Evolutionary conservation across 306 rosid genomes (phyloP).

Genomic region (cucumber (Cucumis sativus)): DNA sequence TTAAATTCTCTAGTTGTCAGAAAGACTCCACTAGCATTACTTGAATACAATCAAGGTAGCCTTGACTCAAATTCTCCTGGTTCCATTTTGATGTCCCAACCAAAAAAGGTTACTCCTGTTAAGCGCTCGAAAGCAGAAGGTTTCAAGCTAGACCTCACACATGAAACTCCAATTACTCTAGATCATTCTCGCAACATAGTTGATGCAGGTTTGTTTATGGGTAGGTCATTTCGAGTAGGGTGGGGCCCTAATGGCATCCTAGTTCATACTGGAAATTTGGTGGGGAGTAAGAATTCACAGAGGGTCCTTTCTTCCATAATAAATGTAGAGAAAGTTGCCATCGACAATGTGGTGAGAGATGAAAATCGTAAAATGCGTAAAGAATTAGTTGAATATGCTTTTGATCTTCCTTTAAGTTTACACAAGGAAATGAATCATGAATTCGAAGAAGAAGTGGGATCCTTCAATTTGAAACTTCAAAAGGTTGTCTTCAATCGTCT

Average conservation of each 20-base stretch:
- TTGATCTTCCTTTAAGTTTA: slow-evolving; percentile 59
- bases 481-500: slow-evolving; percentile 51
- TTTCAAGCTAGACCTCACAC: slow-evolving; percentile 59
- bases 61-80: slow-evolving; percentile 60
- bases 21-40: slow-evolving; percentile 79
- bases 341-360: slow-evolving; percentile 77
- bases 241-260: slow-evolving; percentile 98
- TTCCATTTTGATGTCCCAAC: slow-evolving; percentile 73
- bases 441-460: slow-evolving; percentile 34
- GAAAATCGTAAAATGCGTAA: slow-evolving; percentile 55
- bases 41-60: slow-evolving; percentile 68
- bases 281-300: slow-evolving; percentile 38
- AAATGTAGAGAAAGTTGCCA: slow-evolving; percentile 76
- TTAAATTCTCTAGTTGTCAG: slow-evolving; percentile 49
- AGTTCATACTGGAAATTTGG: slow-evolving; percentile 65
- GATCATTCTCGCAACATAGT: slow-evolving; percentile 54
- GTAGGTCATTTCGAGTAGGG: slow-evolving; percentile 89
- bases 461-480: slow-evolving; percentile 60
- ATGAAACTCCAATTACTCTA: slow-evolving; percentile 54
- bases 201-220: slow-evolving; percentile 97
- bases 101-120: slow-evolving; percentile 44
- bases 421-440: slow-evolving; percentile 63
- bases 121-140: slow-evolving; percentile 53
- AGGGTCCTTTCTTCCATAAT: slow-evolving; percentile 59
- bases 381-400: slow-evolving; percentile 57